A percentile compares a stretch with the other conserved stretches of the same genome.
Evolutionary conservation across 306 rosid species (phyloP).

Genomic region (Cyclanthera cordifolia): DNA sequence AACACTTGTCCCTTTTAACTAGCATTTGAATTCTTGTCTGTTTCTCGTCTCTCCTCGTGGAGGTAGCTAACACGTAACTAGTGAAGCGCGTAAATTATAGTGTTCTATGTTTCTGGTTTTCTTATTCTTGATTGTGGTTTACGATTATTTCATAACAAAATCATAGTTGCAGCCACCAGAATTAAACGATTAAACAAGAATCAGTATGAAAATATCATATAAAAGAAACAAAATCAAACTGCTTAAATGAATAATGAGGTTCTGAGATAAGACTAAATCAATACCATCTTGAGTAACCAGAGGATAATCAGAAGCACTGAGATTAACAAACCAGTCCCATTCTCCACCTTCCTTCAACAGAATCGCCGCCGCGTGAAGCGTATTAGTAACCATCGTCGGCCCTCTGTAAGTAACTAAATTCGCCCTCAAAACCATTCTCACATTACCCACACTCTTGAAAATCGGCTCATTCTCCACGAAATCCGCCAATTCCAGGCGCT

Average conservation of each 20-base stretch:
- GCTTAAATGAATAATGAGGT: neutral
- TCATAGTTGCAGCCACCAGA: neutral
- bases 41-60: too few relatives aligned
- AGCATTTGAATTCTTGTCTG: too few relatives aligned
- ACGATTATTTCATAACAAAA: neutral
- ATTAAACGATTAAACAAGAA: neutral
- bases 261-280: neutral
- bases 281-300: conserved; percentile 71
- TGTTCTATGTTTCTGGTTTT: too few relatives aligned
- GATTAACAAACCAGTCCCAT: conserved; percentile 76
- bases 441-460: conserved; percentile 39
- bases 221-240: neutral
- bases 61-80: too few relatives aligned
- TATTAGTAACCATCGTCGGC: conserved; percentile 62
- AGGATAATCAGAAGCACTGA: conserved; percentile 72
- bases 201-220: neutral
- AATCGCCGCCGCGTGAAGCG: conserved; percentile 66
- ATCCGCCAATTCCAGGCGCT: conserved; percentile 42
- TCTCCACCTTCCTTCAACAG: conserved; percentile 52
- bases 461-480: conserved; percentile 43
- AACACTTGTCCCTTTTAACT: too few relatives aligned
- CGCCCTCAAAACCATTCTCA: conserved; percentile 42
- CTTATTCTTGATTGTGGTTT: too few relatives aligned
- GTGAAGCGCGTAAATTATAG: too few relatives aligned
- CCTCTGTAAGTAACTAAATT: conserved; percentile 67